Conservation (phyloP, 805 yeast species). For the Pichia pseudocactophila region DNA sequence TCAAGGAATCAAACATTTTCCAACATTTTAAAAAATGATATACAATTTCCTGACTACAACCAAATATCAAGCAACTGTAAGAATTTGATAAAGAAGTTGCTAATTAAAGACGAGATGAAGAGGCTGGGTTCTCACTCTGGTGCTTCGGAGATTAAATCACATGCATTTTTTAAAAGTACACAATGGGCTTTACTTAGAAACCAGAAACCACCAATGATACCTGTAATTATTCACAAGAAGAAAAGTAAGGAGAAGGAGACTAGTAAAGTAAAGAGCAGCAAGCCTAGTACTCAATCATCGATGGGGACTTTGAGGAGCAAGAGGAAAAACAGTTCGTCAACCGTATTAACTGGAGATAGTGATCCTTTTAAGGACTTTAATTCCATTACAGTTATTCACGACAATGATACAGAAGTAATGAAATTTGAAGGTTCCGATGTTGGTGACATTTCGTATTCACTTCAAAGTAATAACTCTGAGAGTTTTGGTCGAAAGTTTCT, state of each 20-base stretch:
- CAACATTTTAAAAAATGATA: conserved; percentile 77
- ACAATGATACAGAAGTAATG: conserved; percentile 39
- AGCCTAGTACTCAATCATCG: conserved; percentile 19
- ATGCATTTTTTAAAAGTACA: conserved; percentile 80
- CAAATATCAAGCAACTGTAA: conserved; percentile 66
- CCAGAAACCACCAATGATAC: conserved; percentile 93
- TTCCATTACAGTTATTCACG: conserved; percentile 80
- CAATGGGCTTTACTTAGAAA: conserved; percentile 95
- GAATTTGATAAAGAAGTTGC: conserved; percentile 65
- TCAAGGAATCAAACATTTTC: conserved; percentile 86
- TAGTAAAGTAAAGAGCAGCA: conserved; percentile 7
- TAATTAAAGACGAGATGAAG: conserved; percentile 82
- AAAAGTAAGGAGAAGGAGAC: conserved; percentile 14
- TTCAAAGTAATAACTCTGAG: conserved; percentile 28
- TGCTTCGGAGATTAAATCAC: conserved; percentile 88
- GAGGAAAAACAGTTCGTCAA: conserved; percentile 25
- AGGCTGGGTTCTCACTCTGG: conserved; percentile 89
- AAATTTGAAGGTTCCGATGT: conserved; percentile 39
- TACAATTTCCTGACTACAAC: conserved; percentile 58
- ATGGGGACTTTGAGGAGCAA: conserved; percentile 38
- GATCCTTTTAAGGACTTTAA: conserved; percentile 85
- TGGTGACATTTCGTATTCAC: conserved; percentile 50
- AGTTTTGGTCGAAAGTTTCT: conserved; percentile 18
- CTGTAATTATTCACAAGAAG: conserved; percentile 42
- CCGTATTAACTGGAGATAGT: conserved; percentile 13